Conservation (phyloP, 2,329 filamentous ascomycete species). For the Cladosporium colombiae region DNA sequence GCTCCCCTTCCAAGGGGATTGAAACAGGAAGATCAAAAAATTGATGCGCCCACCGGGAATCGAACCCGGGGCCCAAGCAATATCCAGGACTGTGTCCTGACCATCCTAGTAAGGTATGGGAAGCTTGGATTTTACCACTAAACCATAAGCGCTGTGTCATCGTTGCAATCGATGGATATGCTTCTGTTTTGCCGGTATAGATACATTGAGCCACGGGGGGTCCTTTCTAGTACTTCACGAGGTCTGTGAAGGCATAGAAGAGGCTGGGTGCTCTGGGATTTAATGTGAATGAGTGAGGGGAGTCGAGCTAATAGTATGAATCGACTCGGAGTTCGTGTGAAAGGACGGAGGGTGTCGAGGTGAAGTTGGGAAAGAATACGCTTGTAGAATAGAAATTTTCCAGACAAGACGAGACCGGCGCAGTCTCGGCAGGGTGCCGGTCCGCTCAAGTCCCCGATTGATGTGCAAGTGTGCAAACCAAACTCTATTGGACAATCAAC, state of each 20-base stretch:
- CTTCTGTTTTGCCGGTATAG: too few relatives aligned
- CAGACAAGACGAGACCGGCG: background rate
- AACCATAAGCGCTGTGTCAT: constrained; percentile 9
- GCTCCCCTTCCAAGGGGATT: background rate
- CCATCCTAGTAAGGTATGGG: constrained; percentile 12
- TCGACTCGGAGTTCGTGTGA: background rate
- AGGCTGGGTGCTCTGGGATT: background rate
- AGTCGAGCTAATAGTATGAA: background rate
- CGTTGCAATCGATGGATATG: background rate
- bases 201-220: too few relatives aligned
- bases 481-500: too few relatives aligned
- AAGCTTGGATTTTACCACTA: constrained; percentile 21
- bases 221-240: background rate
- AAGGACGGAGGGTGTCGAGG: background rate
- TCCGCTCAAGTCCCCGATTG: background rate
- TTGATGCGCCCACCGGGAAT: constrained; percentile 13
- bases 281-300: background rate
- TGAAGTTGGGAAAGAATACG: background rate
- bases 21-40: background rate
- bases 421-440: background rate
- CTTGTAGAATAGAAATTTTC: background rate
- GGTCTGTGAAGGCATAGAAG: background rate
- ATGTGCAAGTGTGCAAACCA: too few relatives aligned
- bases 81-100: background rate
- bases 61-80: constrained; percentile 20